phyloP scores from a whole-genome alignment of 1,139 yeast genomes.

The Sugiyamaella japonica region DNA sequence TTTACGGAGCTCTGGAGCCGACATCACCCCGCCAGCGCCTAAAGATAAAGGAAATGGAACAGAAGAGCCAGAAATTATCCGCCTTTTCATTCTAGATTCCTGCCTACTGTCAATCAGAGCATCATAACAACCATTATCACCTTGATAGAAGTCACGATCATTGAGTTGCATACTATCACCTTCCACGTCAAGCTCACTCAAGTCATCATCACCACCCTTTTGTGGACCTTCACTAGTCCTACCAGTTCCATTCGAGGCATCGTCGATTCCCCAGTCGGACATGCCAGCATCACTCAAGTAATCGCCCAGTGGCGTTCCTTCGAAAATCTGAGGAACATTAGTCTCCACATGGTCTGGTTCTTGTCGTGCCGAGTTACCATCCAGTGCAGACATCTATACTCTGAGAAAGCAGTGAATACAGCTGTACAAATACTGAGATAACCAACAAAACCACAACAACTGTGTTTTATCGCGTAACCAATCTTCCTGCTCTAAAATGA shows the following conservation, averaged over 20 bases:
- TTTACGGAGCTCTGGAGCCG: conserved; percentile 24
- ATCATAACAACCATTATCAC: background rate
- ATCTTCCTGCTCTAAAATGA: conserved; percentile 4
- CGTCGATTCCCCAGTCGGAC: conserved; percentile 38
- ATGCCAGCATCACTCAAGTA: conserved; percentile 34
- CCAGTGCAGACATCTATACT: background rate
- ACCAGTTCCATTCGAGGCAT: conserved; percentile 11
- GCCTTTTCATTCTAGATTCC: conserved; percentile 16
- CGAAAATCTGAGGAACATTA: conserved; percentile 30
- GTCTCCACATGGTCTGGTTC: background rate
- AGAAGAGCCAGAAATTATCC: conserved; percentile 13
- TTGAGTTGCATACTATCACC: conserved; percentile 10
- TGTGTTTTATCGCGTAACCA: too few species aligned
- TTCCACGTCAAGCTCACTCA: background rate
- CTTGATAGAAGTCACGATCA: conserved; percentile 12
- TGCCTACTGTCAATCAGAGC: background rate
- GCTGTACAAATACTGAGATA: background rate
- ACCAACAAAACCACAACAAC: background rate
- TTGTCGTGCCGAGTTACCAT: background rate
- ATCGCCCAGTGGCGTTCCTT: conserved; percentile 39
- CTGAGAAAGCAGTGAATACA: background rate
- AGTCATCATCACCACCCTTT: conserved; percentile 8
- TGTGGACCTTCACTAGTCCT: conserved; percentile 1
- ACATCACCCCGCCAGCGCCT: conserved; percentile 22
- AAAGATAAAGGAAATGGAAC: conserved; percentile 31